A percentile compares a stretch with the other conserved stretches of the same genome.
phyloP scores from a whole-genome alignment of 2,329 filamentous ascomycete species.

The Lasiodiplodia citricola region DNA sequence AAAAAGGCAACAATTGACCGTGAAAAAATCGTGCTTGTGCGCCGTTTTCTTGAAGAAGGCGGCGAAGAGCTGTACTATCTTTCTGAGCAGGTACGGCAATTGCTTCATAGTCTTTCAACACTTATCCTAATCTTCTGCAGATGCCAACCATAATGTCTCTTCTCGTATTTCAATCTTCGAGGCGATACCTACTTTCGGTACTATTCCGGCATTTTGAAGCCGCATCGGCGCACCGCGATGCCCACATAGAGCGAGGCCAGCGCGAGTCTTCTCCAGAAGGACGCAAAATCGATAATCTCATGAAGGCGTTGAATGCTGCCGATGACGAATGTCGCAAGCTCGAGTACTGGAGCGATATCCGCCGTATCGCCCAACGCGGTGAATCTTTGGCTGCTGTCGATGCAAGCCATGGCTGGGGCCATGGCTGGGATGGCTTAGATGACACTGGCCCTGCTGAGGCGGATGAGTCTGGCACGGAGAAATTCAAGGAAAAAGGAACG shows the following conservation, averaged over 20 bases:
- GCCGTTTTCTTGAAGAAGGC: constrained; percentile 79
- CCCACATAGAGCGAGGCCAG: constrained; percentile 48
- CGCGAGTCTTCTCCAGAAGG: constrained; percentile 53
- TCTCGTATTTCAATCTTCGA: constrained; percentile 88
- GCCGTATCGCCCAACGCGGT: constrained; percentile 41
- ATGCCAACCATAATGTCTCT: constrained; percentile 59
- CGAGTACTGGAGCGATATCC: constrained; percentile 83
- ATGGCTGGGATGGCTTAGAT: constrained; percentile 16
- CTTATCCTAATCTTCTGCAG: constrained; percentile 27
- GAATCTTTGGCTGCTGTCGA: constrained; percentile 16
- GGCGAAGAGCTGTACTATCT: constrained; percentile 78
- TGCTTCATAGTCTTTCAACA: background rate
- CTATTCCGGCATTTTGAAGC: constrained; percentile 64
- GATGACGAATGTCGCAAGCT: constrained; percentile 80
- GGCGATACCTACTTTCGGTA: constrained; percentile 74
- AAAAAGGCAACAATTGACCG: constrained; percentile 79
- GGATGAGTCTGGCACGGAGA: constrained; percentile 2
- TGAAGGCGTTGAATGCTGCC: constrained; percentile 74
- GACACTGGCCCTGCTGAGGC: constrained; percentile 2
- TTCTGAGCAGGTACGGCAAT: constrained; percentile 59
- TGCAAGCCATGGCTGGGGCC: constrained; percentile 10
- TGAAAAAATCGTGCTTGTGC: constrained; percentile 85
- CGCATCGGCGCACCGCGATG: constrained; percentile 55
- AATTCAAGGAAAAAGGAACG: constrained; percentile 11
- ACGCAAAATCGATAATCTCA: constrained; percentile 69